Evolutionary conservation across 352 stramenopile species (phyloP), one percentile per base, ranked within the genome.

Genomic region (Phytophthora vignae): DNA sequence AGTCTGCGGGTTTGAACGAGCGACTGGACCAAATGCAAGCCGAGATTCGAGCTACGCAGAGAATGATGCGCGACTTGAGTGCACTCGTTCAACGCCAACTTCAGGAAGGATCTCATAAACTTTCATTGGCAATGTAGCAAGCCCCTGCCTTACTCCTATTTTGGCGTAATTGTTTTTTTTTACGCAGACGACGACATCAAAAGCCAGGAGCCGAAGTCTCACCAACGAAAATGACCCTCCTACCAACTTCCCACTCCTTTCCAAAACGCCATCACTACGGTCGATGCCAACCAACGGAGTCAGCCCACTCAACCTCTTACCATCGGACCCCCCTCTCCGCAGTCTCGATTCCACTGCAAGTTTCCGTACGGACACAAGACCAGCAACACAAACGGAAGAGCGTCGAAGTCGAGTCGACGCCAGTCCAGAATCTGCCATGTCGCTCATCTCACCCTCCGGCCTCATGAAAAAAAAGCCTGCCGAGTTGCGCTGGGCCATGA

Each of bases 401-500:
- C 46, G 70, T 2, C 15, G 48, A n/a, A 74, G 42, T 55, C 66
- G 36, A 10, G 22, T 72, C 10, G 55, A 74, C n/a, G 59, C 31
- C 12, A 60, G n/a, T 31, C 15, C 63, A n/a, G 63, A 69, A 15
- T 55, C 48, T 25, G 38, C 42, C 49, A 19, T 9, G 55, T 56
- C 56, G 17, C 59, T 55, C 8, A 10, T n/a, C 27, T 31, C 55
- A 6, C 38, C 40, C 25, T 9, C 59, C 12, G 4, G 14, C 19
- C 27, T 48, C 6, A 82, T 79, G 40, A 82, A 73, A 27, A 75
- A 54, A 50, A 82, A 68, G n/a, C 50, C 75, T 31, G 33, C 55
- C n/a, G 57, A 77, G 19, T 70, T 77, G 5, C 61, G 67, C 22
- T 48, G 27, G 21, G 60, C 71, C 1, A 22, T 77, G 7, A 67